Evolutionary conservation across 768 basidiomycete species (phyloP), one percentile per base, ranked within the genome.

Genomic region (Suillus occidentalis): DNA sequence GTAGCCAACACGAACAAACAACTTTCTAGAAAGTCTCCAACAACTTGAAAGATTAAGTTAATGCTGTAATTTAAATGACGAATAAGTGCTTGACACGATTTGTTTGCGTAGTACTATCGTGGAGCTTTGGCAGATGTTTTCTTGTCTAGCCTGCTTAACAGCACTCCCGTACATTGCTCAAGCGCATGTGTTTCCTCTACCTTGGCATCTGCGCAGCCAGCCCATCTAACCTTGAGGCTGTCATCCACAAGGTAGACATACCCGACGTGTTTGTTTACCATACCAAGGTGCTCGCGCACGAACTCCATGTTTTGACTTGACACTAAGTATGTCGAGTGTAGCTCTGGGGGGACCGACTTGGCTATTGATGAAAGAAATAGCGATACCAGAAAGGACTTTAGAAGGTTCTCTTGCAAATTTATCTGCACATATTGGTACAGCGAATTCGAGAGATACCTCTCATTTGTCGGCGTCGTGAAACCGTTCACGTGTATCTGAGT

Each of bases 231-330:
- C 75, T 88, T 92, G 66, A 88, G 74, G 65, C 92, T 87, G 75
- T 89, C 85, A 72, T 99, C 97, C 34, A 98, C 86, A 14, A 99
- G 82, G 72, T 91, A 99, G 16, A 96, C 89, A 72, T 97, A 97
- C 22, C 96, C 97, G 37, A 98, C 85, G 71, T 91, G 89, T 73
- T 88, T 90, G 78, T 98, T 99, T 37, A 87, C 86, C 83, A 97
- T 89, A 1, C 94, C 94, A 53, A 98, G 78, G 6, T 92, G 87
- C 45, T 94, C 90, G 39, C 93, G 89, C 18, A 92, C 76, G 73
- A 92, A 92, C 77, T 92, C 94, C 82, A 96, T 85, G 72, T 90
- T 92, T 71, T 95, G 91, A 62, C 82, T 85, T 4, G 93, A 92
- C 63, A 95, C 84, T 53, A 95, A 80, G 74, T 95, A 96, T 10